phyloP scores from a whole-genome alignment of 768 basidiomycete species.

The Panaeolus cyanescens region DNA sequence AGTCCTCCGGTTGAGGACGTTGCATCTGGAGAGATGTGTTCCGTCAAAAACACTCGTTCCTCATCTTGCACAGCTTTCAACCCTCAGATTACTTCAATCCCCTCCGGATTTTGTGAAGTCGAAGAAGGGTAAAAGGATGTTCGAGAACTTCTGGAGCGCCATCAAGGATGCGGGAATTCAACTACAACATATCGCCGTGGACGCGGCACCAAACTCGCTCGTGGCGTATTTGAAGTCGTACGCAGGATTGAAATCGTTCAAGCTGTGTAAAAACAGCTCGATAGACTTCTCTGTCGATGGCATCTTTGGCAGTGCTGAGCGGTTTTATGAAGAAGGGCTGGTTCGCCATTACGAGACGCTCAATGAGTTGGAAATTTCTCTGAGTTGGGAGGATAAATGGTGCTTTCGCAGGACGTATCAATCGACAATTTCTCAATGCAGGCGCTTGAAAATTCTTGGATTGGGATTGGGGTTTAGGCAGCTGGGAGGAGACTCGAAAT shows the following conservation, averaged over 20 bases:
- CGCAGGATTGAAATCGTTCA: neutral
- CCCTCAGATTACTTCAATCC: too few relatives aligned
- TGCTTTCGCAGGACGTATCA: too few relatives aligned
- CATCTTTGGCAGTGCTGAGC: neutral
- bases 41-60: too few relatives aligned
- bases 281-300: neutral
- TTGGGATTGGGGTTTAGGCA: too few relatives aligned
- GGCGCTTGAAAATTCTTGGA: too few relatives aligned
- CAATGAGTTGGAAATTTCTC: neutral
- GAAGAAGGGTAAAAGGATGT: too few relatives aligned
- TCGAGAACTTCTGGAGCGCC: neutral
- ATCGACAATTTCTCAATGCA: too few relatives aligned
- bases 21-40: too few relatives aligned
- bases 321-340: neutral
- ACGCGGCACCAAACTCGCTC: neutral
- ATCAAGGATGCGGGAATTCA: neutral
- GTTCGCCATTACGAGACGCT: neutral
- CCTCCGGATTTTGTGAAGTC: too few relatives aligned
- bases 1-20: too few relatives aligned
- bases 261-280: neutral
- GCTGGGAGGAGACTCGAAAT: too few relatives aligned
- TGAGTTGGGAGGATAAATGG: neutral
- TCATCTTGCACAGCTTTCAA: too few relatives aligned
- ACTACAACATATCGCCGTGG: neutral
- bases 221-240: neutral